Evolutionary conservation across 306 rosid species (phyloP).

Genomic region (Parietaria judaica): DNA sequence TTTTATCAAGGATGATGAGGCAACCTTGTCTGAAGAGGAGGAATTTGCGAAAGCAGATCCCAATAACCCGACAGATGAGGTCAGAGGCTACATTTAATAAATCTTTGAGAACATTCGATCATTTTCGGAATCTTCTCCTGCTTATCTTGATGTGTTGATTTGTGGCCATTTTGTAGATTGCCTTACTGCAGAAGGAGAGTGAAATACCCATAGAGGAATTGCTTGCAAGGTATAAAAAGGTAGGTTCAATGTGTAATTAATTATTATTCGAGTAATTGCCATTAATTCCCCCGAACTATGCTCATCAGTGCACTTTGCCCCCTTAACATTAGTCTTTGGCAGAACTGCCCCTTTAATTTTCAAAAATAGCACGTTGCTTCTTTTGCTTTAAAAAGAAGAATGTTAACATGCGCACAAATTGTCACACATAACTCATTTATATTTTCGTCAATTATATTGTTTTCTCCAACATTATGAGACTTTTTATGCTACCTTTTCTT

Average conservation of each 20-base stretch:
- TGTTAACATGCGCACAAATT: too few relatives aligned
- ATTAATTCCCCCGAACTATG: background rate
- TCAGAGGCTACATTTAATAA: slow-evolving; percentile 22
- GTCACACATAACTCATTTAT: too few relatives aligned
- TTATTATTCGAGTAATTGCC: slow-evolving; percentile 18
- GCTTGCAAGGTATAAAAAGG: slow-evolving; percentile 94
- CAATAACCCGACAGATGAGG: slow-evolving; percentile 70
- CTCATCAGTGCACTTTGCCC: too few relatives aligned
- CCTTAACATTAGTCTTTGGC: too few relatives aligned
- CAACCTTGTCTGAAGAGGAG: slow-evolving; percentile 94
- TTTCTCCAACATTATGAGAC: too few relatives aligned
- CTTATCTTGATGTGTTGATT: slow-evolving; percentile 1
- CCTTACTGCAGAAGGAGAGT: slow-evolving; percentile 83
- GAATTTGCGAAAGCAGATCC: slow-evolving; percentile 62
- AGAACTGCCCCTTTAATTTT: too few relatives aligned
- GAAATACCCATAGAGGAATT: slow-evolving; percentile 80
- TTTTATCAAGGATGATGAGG: slow-evolving; percentile 77
- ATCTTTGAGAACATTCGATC: background rate
- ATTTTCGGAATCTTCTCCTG: slow-evolving; percentile 4
- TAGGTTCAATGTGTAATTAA: slow-evolving; percentile 31
- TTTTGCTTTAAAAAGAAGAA: too few relatives aligned
- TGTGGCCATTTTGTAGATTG: slow-evolving; percentile 47
- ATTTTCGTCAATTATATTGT: too few relatives aligned
- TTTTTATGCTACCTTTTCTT: too few relatives aligned
- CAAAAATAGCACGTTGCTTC: too few relatives aligned